Evolutionary conservation across 352 stramenopile genomes (phyloP), one percentile per base, ranked within the genome.

Genomic region (Aphanomyces astaci): DNA sequence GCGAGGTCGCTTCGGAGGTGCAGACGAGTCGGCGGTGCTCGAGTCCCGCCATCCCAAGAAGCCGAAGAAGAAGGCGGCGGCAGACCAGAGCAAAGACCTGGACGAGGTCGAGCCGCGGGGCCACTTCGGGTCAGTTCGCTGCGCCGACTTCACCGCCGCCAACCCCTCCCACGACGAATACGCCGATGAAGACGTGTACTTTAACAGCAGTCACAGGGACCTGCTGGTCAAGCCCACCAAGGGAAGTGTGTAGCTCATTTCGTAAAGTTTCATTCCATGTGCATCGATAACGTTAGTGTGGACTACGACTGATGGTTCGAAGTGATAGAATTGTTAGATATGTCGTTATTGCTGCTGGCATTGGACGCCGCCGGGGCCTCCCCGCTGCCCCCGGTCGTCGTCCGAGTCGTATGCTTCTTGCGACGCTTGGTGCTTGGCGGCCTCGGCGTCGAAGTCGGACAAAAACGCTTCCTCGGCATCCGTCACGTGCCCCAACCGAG

Each of bases 361-460:
- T 73, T 93, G 82, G 64, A 94, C 87, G 64, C 84, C 80, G 74
- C 87, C 82, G 75, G 89, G 84, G 15, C 36, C 36, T 43, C 36
- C 36, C 15, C 36, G 51, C 36, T 89, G 84, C 48, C 96, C 91
- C 63, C 90, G 90, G 70, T 98, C 92, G 36, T 96, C 92, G 72
- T 98, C 94, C 73, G 95, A 97, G 60, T 96, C 92, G 75, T 96
- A 95, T 13, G 84, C 82, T 59, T 92, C 82, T 48, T 87, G 82
- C 54, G 81, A 73, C 70, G 69, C 76, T 73, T 79, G 91, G 69
- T 75, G 85, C 88, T 89, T 96, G 76, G 86, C 87, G 15, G 86
- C 84, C 56, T 93, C 84, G 19, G 85, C 82, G 65, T 97, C 96
- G 76, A 98, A 98, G 71, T 96, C 87, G 73, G 82, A 88, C 22